Base-by-base conservation (phyloP, 345 rosid species). In the Geranium brycei region DNA sequence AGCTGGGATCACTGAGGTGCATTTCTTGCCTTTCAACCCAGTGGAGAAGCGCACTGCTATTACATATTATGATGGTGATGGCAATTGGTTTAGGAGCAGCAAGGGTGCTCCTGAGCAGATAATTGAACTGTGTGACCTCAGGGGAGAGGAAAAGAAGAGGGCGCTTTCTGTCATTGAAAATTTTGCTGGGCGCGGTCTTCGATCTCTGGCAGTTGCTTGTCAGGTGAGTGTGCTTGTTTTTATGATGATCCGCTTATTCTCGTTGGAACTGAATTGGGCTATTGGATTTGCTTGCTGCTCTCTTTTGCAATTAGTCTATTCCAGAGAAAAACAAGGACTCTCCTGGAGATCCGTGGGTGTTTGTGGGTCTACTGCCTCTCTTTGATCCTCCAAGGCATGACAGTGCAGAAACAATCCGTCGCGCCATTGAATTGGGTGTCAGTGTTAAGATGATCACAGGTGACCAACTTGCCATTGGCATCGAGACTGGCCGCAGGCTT, bases 41-140 rank as follows among this genome's bases (percentile, higher is more conserved):
- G 97, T 92, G 28, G 97, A 84, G 0, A 92, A 92, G 77, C 90
- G 95, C 62, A 92, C 98, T 18, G 98, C 98, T 1, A 92, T 89
- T 41, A 90, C 99, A 55, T 92, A 89, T 74, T 66, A 76, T 11
- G 95, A 89, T 57, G 62, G 63, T 73, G 69, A 76, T 4, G 97
- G 87, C 5, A 79, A 87, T 58, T 93, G 97, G 99, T 82, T 82
- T 65, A 76, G 96, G 47, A 62, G 82, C 59, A 93, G 99, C 76
- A 93, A 93, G 77, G 97, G 97, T 60, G 95, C 99, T 58, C 97
- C 97, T 0, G 99, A 93, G 76, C 97, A 93, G 93, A 89, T 92
- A 14, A 89, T 89, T 38, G 90, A 89, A 1, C 91, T 92, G 0
- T 89, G 97, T 53, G 70, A 70, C 0, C 87, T 89, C 66, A 76